These are phyloP conservation scores for Lentinula boryana DNA, from an alignment of 768 basidiomycete genomes.

Conservation along the genomic window DNA sequence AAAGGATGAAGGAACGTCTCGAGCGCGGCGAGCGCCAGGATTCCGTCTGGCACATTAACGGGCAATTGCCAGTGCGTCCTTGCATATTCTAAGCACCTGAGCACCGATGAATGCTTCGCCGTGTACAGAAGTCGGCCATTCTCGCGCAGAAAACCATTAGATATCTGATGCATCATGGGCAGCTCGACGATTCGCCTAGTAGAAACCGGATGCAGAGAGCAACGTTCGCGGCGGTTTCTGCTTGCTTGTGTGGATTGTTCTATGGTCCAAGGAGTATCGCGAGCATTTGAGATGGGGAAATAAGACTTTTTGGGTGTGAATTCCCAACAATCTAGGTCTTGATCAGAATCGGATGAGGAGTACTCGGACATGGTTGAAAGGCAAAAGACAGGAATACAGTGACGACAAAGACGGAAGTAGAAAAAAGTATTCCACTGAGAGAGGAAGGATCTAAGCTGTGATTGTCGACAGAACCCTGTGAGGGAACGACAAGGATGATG, in stretches of 20 bases:
- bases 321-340: conserved; percentile 17
- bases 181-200: not conserved
- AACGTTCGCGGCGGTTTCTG: conserved; percentile 13
- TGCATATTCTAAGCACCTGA: conserved; percentile 38
- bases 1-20: conserved; percentile 48
- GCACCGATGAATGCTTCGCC: conserved; percentile 41
- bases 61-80: conserved; percentile 33
- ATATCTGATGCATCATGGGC: not conserved
- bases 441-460: not conserved
- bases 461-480: not conserved
- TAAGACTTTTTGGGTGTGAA: conserved; percentile 15
- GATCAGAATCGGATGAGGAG: conserved; percentile 9
- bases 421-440: not conserved
- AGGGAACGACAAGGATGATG: conserved; percentile 1
- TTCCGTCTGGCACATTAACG: conserved; percentile 30
- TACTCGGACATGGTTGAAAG: not conserved
- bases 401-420: not conserved
- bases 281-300: conserved; percentile 33
- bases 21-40: conserved; percentile 57
- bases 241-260: conserved; percentile 14
- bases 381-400: not conserved
- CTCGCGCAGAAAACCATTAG: not conserved
- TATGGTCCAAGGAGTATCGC: conserved; percentile 22
- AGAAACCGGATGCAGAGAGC: conserved; percentile 11
- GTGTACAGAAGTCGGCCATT: conserved; percentile 27